phyloP scores from a whole-genome alignment of 2,329 filamentous ascomycete genomes.

The Scedosporium minutisporum region DNA sequence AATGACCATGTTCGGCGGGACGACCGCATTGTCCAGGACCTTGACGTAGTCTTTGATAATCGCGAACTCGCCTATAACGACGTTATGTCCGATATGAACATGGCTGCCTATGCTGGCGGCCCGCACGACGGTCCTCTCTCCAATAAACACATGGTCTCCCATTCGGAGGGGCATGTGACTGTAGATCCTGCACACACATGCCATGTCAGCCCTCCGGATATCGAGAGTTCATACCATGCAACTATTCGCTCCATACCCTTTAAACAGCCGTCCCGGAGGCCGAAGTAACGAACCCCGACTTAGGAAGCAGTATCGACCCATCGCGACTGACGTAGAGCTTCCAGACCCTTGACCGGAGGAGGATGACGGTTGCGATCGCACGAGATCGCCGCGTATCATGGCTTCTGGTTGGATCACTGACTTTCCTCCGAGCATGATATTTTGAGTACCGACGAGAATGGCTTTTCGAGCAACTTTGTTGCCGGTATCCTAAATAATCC shows the following conservation, averaged over 20 bases:
- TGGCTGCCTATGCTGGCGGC: slow-evolving; percentile 77
- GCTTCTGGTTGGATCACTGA: slow-evolving; percentile 94
- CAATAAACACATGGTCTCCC: slow-evolving; percentile 89
- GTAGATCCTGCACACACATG: slow-evolving; percentile 36
- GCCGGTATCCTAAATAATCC: slow-evolving; percentile 65
- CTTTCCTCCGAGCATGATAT: slow-evolving; percentile 94
- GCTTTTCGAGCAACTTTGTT: slow-evolving; percentile 96
- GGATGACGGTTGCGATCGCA: slow-evolving; percentile 42
- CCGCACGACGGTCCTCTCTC: slow-evolving; percentile 64
- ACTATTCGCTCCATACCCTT: slow-evolving; percentile 40
- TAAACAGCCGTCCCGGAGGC: slow-evolving; percentile 73
- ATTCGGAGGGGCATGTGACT: slow-evolving; percentile 86
- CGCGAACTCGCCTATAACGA: slow-evolving; percentile 73
- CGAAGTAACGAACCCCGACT: slow-evolving; percentile 68
- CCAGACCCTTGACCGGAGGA: slow-evolving; percentile 28
- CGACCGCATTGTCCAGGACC: slow-evolving; percentile 73
- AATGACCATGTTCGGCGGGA: slow-evolving; percentile 83
- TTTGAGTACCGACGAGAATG: slow-evolving; percentile 86
- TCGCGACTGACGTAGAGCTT: slow-evolving; percentile 64
- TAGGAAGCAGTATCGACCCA: slow-evolving; percentile 87
- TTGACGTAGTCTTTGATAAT: slow-evolving; percentile 92
- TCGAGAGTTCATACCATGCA: neutral
- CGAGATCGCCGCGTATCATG: slow-evolving; percentile 84
- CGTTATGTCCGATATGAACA: slow-evolving; percentile 72
- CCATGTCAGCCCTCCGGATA: too few relatives aligned